These are phyloP conservation scores for Dioszegia hungarica DNA, from an alignment of 768 basidiomycete species.

Conservation along the genomic window DNA sequence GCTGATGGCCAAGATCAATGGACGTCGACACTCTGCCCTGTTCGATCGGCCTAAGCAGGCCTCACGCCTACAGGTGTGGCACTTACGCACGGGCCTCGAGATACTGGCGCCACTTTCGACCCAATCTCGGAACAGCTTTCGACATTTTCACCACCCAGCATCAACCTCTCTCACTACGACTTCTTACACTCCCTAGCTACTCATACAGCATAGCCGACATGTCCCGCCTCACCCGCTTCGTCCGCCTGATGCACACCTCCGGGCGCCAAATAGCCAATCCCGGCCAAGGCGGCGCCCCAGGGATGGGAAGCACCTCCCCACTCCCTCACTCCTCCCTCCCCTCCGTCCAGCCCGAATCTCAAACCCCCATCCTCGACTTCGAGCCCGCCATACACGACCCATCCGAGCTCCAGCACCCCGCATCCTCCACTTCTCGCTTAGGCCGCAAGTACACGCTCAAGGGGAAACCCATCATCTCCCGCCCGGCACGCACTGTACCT, in stretches of 20 bases:
- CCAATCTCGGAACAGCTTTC: too few species aligned
- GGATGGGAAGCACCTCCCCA: not conserved
- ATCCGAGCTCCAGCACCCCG: not conserved
- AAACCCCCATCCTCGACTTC: not conserved
- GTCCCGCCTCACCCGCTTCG: constrained; percentile 17
- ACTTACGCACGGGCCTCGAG: too few species aligned
- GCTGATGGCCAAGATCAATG: too few species aligned
- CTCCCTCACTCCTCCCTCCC: not conserved
- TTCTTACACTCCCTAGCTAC: too few species aligned
- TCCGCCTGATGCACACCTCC: constrained; percentile 34
- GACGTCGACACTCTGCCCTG: too few species aligned
- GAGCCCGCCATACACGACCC: not conserved
- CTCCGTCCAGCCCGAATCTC: not conserved
- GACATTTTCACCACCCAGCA: too few species aligned
- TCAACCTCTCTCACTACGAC: too few species aligned
- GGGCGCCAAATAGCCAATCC: constrained; percentile 39
- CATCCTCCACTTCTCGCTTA: not conserved
- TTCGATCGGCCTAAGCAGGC: too few species aligned
- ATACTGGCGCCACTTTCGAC: too few species aligned
- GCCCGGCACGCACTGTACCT: constrained; percentile 27
- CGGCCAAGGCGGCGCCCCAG: constrained; percentile 17
- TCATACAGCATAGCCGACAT: not conserved
- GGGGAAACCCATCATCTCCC: constrained; percentile 26
- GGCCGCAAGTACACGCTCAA: constrained; percentile 28
- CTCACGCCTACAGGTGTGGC: too few species aligned